Conservation (phyloP, 2,329 filamentous ascomycete species). For the Drechslera avenae region DNA sequence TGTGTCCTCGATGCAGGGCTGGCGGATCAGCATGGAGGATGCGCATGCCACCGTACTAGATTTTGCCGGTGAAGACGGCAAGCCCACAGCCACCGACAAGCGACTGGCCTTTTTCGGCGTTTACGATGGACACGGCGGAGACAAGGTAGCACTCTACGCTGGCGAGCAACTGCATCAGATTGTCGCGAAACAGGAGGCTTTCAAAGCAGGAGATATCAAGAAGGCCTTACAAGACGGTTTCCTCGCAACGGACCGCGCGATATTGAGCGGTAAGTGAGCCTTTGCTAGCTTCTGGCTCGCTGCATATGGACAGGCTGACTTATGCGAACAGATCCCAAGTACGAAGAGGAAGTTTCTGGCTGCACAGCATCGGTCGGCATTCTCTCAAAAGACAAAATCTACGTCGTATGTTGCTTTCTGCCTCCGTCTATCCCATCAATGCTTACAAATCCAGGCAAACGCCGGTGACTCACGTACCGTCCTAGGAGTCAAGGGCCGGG, state of each 20-base stretch:
- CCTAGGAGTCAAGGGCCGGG: slow-evolving; percentile 92
- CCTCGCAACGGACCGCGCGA: slow-evolving; percentile 91
- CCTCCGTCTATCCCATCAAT: background rate
- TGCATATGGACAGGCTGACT: slow-evolving; percentile 33
- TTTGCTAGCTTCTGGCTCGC: background rate
- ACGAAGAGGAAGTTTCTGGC: slow-evolving; percentile 96
- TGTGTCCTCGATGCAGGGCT: slow-evolving; percentile 98
- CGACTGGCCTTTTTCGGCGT: slow-evolving; percentile 96
- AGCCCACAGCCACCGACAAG: slow-evolving; percentile 68
- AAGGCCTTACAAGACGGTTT: slow-evolving; percentile 98
- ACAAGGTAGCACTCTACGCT: slow-evolving; percentile 92
- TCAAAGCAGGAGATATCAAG: slow-evolving; percentile 87
- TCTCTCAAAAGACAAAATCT: slow-evolving; percentile 90
- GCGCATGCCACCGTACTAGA: slow-evolving; percentile 89
- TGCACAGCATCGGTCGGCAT: slow-evolving; percentile 94
- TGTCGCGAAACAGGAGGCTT: slow-evolving; percentile 90
- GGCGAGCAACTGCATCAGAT: slow-evolving; percentile 94
- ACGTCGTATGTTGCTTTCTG: slow-evolving; percentile 72
- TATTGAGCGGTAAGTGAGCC: slow-evolving; percentile 77
- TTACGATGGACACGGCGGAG: slow-evolving; percentile 95
- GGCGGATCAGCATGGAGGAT: slow-evolving; percentile 99
- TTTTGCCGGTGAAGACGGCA: slow-evolving; percentile 62
- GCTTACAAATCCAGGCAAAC: slow-evolving; percentile 71
- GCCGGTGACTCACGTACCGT: slow-evolving; percentile 95
- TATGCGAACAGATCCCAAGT: slow-evolving; percentile 76